A percentile compares a stretch with the other conserved stretches of the same genome.
Evolutionary conservation across 345 rosid species (phyloP).

Genomic region (Syzygium grande): DNA sequence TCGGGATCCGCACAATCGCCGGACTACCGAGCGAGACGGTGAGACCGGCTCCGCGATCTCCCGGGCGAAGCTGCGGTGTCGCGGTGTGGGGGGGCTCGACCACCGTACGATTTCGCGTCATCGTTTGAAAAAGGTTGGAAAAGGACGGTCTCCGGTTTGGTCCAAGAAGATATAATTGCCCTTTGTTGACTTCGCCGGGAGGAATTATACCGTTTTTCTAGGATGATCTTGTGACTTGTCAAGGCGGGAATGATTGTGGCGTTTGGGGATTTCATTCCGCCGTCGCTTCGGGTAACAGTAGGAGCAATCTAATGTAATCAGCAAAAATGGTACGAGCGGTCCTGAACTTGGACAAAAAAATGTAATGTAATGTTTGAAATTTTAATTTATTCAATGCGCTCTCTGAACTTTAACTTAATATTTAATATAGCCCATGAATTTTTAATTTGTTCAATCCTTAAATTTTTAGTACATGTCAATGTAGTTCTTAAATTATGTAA

Average conservation of each 20-base stretch:
- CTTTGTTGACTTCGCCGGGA: background rate
- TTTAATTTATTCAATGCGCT: no score
- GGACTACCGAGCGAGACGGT: background rate
- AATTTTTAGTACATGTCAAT: no score
- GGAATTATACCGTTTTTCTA: background rate
- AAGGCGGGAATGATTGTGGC: background rate
- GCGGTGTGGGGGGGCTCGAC: background rate
- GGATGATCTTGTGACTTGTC: background rate
- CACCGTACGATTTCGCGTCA: background rate
- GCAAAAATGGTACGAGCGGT: no score
- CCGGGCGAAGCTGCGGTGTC: background rate
- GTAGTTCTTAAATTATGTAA: no score
- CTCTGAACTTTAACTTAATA: no score
- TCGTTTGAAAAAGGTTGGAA: background rate
- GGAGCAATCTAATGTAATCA: background rate
- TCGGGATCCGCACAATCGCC: background rate
- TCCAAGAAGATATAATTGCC: background rate
- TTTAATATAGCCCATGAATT: no score
- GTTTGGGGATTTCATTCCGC: background rate
- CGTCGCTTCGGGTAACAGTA: background rate
- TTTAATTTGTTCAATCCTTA: no score
- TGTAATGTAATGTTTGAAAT: no score
- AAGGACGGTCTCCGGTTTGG: fast-evolving
- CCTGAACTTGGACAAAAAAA: no score
- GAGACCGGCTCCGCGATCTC: background rate